A percentile compares a stretch with the other conserved stretches of the same genome.
phyloP scores from a whole-genome alignment of 2,329 filamentous ascomycete genomes.

The Talaromyces sp. region DNA sequence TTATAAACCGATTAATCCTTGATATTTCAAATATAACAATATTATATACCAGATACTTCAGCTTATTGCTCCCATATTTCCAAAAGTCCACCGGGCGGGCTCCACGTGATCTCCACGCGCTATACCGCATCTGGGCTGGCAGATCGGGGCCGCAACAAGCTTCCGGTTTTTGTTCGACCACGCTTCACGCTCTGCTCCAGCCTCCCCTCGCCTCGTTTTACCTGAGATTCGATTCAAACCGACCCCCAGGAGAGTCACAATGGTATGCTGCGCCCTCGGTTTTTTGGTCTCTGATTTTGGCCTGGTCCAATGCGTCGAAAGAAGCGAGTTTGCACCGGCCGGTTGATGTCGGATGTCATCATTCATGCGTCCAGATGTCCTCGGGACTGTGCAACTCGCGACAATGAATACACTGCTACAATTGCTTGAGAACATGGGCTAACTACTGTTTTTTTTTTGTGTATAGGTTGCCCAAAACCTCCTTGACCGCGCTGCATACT shows the following conservation, averaged over 20 bases:
- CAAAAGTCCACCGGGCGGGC: neutral
- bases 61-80: neutral
- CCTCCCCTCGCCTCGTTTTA: neutral
- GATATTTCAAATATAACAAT: neutral
- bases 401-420: neutral
- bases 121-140: conserved; percentile 8
- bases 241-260: conserved; percentile 4
- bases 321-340: neutral
- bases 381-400: neutral
- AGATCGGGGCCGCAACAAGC: conserved; percentile 4
- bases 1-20: neutral
- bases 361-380: neutral
- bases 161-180: conserved; percentile 14
- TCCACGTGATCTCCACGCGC: conserved; percentile 2
- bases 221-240: neutral
- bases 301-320: neutral
- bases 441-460: neutral
- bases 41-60: neutral
- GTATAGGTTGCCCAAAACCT: conserved; percentile 4
- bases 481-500: conserved; percentile 10
- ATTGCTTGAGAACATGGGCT: neutral
- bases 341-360: conserved; percentile 7
- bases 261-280: conserved; percentile 3
- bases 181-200: neutral
- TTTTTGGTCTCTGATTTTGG: neutral